Conservation (phyloP, 495 filamentous ascomycete species). For the Podospora pseudoanserina region DNA sequence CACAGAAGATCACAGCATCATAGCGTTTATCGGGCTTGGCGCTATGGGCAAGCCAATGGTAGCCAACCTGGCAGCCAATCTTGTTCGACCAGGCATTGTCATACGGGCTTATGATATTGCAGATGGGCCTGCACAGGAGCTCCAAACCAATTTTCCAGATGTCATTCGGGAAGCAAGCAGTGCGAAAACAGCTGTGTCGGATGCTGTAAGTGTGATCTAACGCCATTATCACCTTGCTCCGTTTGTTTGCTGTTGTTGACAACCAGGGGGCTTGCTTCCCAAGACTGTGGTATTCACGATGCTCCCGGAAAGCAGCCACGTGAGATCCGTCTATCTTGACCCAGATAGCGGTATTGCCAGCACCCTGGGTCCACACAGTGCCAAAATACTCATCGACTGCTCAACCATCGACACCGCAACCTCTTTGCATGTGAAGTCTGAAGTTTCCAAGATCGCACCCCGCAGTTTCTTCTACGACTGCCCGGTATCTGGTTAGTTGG, state of each 20-base stretch:
- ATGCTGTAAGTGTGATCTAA: conserved; percentile 12
- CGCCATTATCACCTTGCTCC: background rate
- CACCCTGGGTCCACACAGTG: conserved; percentile 9
- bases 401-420: conserved; percentile 43
- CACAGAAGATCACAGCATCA: background rate
- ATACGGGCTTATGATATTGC: conserved; percentile 45
- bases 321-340: conserved; percentile 36
- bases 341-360: conserved; percentile 31
- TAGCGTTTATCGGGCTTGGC: conserved; percentile 27
- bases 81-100: no score
- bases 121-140: conserved; percentile 29
- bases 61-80: conserved; percentile 37
- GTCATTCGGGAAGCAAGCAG: background rate
- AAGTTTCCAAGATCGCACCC: conserved; percentile 24
- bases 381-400: conserved; percentile 39
- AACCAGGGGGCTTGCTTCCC: background rate
- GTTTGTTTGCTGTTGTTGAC: background rate
- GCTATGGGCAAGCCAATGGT: conserved; percentile 48
- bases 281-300: conserved; percentile 38
- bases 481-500: conserved; percentile 21
- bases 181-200: background rate
- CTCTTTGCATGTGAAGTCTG: conserved; percentile 18
- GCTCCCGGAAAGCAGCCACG: conserved; percentile 39
- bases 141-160: conserved; percentile 28
- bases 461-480: conserved; percentile 31